Evolutionary conservation across 345 rosid genomes (phyloP).

Genomic region (Streptanthus diversifolius): DNA sequence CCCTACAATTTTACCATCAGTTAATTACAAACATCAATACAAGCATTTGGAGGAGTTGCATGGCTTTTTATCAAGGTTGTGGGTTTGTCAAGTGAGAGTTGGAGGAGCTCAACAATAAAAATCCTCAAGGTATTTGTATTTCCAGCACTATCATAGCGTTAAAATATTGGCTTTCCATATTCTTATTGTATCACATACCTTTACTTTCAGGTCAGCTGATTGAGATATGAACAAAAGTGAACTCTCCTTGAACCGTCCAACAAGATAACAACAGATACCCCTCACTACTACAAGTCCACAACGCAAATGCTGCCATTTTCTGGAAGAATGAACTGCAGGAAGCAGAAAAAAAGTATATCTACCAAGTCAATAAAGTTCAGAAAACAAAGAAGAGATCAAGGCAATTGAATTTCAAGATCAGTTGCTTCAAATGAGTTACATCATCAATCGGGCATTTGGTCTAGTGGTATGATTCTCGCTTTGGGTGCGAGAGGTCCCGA

Average conservation of each 20-base stretch:
- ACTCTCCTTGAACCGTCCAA: neutral
- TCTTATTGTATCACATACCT: neutral
- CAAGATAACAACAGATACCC: neutral
- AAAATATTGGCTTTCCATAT: neutral
- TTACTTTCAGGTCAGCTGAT: neutral
- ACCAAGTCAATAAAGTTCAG: neutral
- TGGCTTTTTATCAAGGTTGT: neutral
- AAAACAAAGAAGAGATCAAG: neutral
- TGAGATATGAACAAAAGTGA: neutral
- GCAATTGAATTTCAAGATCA: neutral
- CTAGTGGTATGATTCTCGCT: conserved; percentile 20
- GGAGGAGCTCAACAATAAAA: neutral
- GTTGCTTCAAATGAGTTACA: neutral
- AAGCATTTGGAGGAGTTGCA: neutral
- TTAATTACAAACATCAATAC: neutral
- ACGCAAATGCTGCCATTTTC: neutral
- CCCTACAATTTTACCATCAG: neutral
- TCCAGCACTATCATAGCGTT: neutral
- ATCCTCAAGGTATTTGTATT: neutral
- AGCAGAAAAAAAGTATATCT: neutral
- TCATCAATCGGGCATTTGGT: neutral
- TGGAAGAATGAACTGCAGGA: neutral
- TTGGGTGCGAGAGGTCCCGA: conserved; percentile 38
- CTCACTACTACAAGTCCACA: neutral
- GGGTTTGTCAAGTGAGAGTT: neutral